phyloP scores from a whole-genome alignment of 2,329 filamentous ascomycete species.

The Sporothrix dimorphospora region DNA sequence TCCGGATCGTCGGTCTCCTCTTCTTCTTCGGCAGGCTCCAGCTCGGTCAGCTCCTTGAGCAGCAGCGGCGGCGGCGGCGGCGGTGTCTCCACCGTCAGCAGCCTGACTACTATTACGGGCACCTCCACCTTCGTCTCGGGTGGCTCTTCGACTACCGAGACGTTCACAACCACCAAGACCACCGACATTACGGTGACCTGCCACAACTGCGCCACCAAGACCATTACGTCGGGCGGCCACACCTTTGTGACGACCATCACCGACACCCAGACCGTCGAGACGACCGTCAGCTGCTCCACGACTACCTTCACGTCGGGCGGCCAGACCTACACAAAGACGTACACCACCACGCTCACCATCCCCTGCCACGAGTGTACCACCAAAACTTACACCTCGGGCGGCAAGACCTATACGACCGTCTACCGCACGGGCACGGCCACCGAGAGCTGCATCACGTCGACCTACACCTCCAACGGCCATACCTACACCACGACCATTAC shows the following conservation, averaged over 20 bases:
- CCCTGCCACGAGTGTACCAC: constrained; percentile 24
- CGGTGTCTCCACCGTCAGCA: not conserved
- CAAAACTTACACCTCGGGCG: constrained; percentile 25
- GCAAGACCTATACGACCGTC: constrained; percentile 25
- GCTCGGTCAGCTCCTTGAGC: not conserved
- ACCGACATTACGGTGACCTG: constrained; percentile 18
- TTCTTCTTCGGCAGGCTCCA: not conserved
- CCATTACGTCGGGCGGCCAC: not conserved
- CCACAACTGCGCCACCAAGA: constrained; percentile 24
- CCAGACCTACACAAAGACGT: constrained; percentile 24
- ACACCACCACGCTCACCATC: constrained; percentile 20
- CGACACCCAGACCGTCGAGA: constrained; percentile 18
- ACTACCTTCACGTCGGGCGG: constrained; percentile 21
- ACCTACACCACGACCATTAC: constrained; percentile 28
- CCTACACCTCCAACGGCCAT: constrained; percentile 22
- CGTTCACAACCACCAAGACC: constrained; percentile 12
- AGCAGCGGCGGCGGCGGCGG: not conserved
- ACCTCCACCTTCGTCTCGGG: constrained; percentile 13
- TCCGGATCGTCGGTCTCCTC: not conserved
- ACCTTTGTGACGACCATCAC: constrained; percentile 22
- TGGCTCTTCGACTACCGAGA: not conserved
- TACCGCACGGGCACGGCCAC: constrained; percentile 5
- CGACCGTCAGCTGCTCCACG: constrained; percentile 24
- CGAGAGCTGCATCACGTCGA: constrained; percentile 18
- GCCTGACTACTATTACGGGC: constrained; percentile 5